phyloP scores from a whole-genome alignment of 768 basidiomycete genomes.

The Trametes punicea region DNA sequence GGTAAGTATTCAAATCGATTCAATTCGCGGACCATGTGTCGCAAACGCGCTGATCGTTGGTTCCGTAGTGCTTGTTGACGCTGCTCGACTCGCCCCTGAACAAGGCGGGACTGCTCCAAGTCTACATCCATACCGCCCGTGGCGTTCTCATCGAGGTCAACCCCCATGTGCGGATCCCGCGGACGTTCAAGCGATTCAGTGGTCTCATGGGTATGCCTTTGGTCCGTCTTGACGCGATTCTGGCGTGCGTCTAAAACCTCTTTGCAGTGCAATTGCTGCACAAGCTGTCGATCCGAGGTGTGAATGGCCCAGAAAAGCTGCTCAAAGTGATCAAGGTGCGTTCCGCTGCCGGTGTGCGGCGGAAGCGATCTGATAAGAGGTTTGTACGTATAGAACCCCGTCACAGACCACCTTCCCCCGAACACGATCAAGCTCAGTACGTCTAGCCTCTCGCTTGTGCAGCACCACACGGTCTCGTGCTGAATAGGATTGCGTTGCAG shows the following conservation, averaged over 20 bases:
- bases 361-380: background rate
- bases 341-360: slow-evolving; percentile 4
- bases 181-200: slow-evolving; percentile 98
- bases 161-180: slow-evolving; percentile 93
- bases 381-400: slow-evolving; percentile 66
- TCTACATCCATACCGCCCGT: slow-evolving; percentile 96
- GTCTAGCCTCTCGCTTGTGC: slow-evolving; percentile 31
- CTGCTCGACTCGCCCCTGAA: slow-evolving; percentile 96
- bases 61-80: slow-evolving; percentile 94
- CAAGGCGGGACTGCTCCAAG: slow-evolving; percentile 94
- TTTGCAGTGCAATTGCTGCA: slow-evolving; percentile 89
- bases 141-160: slow-evolving; percentile 98
- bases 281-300: slow-evolving; percentile 91
- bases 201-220: slow-evolving; percentile 85
- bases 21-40: background rate
- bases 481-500: slow-evolving; percentile 39
- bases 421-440: slow-evolving; percentile 95
- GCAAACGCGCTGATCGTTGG: background rate
- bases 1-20: slow-evolving; percentile 46
- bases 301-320: slow-evolving; percentile 95
- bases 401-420: slow-evolving; percentile 89
- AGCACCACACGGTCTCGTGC: background rate
- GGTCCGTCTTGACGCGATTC: background rate
- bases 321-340: slow-evolving; percentile 93
- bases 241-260: background rate